Evolutionary conservation across 169 alveolate genomes (phyloP).

Genomic region (Fabrea salina): DNA sequence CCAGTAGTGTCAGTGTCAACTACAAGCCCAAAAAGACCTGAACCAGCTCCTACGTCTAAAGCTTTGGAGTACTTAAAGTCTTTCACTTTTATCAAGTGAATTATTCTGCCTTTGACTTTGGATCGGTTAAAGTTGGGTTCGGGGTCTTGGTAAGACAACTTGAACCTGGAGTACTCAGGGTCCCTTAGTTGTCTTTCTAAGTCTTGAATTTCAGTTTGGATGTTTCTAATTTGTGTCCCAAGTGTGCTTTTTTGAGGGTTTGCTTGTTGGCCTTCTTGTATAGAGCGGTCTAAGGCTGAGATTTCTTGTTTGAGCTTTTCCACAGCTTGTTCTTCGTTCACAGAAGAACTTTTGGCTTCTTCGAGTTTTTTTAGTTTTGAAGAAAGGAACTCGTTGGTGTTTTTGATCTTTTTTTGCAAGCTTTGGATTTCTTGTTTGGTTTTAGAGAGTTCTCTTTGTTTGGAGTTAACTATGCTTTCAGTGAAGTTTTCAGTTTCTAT

Average conservation of each 20-base stretch:
- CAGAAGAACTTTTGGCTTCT: not conserved
- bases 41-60: conserved; percentile 85
- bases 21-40: conserved; percentile 41
- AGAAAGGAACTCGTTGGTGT: not conserved
- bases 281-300: not conserved
- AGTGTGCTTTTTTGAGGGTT: not conserved
- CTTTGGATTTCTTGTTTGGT: not conserved
- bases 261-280: conserved; percentile 3
- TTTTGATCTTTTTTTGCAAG: not conserved
- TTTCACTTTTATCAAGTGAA: conserved; percentile 61
- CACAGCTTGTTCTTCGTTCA: too few relatives aligned
- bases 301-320: not conserved
- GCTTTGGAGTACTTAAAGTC: conserved; percentile 76
- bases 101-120: conserved; percentile 73
- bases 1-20: conserved; percentile 34
- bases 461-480: not conserved
- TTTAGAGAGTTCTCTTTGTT: not conserved
- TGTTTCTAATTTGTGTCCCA: not conserved
- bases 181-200: not conserved
- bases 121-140: conserved; percentile 12
- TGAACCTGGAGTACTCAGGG: not conserved
- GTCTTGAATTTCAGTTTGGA: not conserved
- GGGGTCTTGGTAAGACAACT: not conserved
- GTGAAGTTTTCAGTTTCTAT: not conserved
- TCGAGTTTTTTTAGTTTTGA: not conserved